phyloP scores from a whole-genome alignment of 2,329 filamentous ascomycete species.

The Arthrinium puccinioides region DNA sequence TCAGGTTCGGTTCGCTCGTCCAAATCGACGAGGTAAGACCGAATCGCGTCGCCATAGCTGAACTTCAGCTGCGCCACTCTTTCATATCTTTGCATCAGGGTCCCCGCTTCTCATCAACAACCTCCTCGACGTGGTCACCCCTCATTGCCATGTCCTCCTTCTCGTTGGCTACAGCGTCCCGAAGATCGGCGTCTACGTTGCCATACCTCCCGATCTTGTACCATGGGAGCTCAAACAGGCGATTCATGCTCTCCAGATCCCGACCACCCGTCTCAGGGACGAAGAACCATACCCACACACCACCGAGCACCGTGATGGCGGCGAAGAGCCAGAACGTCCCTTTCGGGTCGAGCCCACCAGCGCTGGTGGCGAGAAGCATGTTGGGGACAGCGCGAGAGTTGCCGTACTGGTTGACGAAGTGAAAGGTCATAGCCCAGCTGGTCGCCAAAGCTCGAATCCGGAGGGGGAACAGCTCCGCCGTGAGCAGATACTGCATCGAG shows the following conservation, averaged over 20 bases:
- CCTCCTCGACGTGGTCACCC: not conserved
- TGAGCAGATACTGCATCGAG: conserved; percentile 71
- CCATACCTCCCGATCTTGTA: conserved; percentile 60
- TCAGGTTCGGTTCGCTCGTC: too few relatives aligned
- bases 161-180: conserved; percentile 35
- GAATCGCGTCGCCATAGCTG: too few relatives aligned
- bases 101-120: too few relatives aligned
- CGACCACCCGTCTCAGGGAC: conserved; percentile 63
- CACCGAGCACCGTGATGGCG: conserved; percentile 57
- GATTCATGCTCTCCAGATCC: conserved; percentile 59
- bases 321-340: conserved; percentile 73
- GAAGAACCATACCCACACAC: conserved; percentile 61
- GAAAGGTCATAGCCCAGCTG: conserved; percentile 68
- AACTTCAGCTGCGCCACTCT: not conserved
- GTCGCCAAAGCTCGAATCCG: conserved; percentile 65
- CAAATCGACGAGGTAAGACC: too few relatives aligned
- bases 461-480: conserved; percentile 70
- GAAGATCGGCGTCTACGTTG: conserved; percentile 41
- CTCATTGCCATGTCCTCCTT: conserved; percentile 33
- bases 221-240: conserved; percentile 65
- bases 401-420: conserved; percentile 74
- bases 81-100: too few relatives aligned
- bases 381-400: conserved; percentile 68
- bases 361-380: conserved; percentile 51
- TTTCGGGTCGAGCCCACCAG: conserved; percentile 45